Evolutionary conservation across 129 eudicot species (phyloP), one percentile per base, ranked within the genome.

Genomic region (Chrysanthemum makinoi): DNA sequence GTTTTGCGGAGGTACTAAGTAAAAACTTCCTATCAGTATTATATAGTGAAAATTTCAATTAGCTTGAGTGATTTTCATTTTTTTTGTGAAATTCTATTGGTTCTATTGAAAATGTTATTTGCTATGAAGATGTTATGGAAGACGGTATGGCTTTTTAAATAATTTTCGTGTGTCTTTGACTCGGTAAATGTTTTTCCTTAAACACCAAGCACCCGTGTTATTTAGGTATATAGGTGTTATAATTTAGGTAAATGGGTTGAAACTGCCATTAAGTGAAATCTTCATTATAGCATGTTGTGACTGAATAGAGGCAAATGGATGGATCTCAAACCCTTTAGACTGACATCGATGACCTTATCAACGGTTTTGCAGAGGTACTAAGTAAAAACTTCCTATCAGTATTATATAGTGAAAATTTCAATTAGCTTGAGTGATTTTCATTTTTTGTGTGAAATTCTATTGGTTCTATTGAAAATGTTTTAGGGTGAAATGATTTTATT

Each of bases 281-380:
- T n/a, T n/a, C n/a, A n/a, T n/a, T n/a, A n/a, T n/a, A n/a, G n/a
- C n/a, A n/a, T n/a, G n/a, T n/a, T n/a, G n/a, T n/a, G n/a, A n/a
- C n/a, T n/a, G n/a, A n/a, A n/a, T n/a, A n/a, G n/a, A n/a, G n/a
- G n/a, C n/a, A n/a, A n/a, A n/a, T n/a, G n/a, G n/a, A 87, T 87
- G 96, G 96, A 86, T 43, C 84, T 86, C 61, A 74, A 75, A 39
- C 84, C 79, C 6, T 91, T 84, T 80, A 88, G 84, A 73, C 85
- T 84, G 93, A 91, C 83, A 88, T 91, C 51, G 97, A 88, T 69
- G 96, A 88, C 12, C 93, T 91, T 30, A 84, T 88, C 20, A 30
- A 79, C 20, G 89, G 82, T 52, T 91, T 91, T 70, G 86, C 72
- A 1, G 70, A 86, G 95, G 97, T 91, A 80, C 52, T 2, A 59